Base-by-base conservation (phyloP, 441 rosid species). In the Pelargonium australe region DNA sequence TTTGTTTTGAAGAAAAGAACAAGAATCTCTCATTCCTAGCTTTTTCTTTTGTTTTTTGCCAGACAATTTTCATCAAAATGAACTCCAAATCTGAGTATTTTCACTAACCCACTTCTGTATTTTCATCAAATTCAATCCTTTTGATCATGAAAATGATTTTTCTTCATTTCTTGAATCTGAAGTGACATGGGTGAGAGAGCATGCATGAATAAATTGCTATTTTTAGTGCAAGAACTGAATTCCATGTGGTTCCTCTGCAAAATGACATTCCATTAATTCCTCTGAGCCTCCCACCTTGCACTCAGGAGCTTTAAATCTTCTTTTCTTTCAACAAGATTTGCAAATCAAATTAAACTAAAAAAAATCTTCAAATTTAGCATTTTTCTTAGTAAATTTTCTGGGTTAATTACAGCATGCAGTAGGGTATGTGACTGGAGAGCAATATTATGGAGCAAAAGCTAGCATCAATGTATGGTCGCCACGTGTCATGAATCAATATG, bases 401-500 rank as follows among this genome's bases (percentile, higher is more conserved):
- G 47, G 16, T 44, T 11, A 49, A 53, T 45, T 57, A 70, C 85
- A 94, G 99, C 99, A 95, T 78, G 98, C 99, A 76, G 99, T 95
- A 34, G 99, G 97, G 68, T 95, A 88, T 77, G 98, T 86, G 75
- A 81, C 63, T 14, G 99, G 99, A 55, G 91, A 82, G 7, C 85
- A 90, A 68, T 95, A 92, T 64, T 95, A 88, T 63, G 99, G 99
- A 69, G 99, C 98, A 61, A 95, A 92, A 78, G 98, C 96, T 0
- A 90, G 96, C 77, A 85, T 95, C 60, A 95, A 92, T 77, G 99
- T 95, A 60, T 95, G 99, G 99, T 77, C 94, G 9, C 99, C 99
- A 4, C 76, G 53, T 7, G 98, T 95, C 16, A 51, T 80, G 3
- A 89, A 86, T 80, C 96, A 85, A 70, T 84, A 90, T 69, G 99